phyloP scores from a whole-genome alignment of 1,284 basidiomycete species.

The Ceratobasidium sp. region DNA sequence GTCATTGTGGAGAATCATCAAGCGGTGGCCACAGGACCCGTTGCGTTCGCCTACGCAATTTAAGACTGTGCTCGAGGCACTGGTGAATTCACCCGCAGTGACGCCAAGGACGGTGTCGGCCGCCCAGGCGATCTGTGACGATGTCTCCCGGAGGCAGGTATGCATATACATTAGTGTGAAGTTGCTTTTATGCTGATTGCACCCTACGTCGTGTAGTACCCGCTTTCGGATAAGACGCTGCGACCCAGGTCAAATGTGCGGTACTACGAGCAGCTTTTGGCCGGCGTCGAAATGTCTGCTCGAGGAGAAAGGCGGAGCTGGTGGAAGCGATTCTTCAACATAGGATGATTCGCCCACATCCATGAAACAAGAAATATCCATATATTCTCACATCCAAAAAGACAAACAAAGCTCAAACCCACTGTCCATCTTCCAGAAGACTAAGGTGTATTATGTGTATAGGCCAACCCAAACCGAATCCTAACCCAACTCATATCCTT shows the following conservation, averaged over 20 bases:
- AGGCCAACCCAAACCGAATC: not conserved
- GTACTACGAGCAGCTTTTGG: slow-evolving; percentile 20
- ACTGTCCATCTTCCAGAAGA: slow-evolving; percentile 9
- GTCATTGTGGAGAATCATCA: not conserved
- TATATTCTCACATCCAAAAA: slow-evolving; percentile 29
- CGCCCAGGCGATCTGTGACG: slow-evolving; percentile 23
- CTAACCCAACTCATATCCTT: not conserved
- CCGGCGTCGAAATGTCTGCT: slow-evolving; percentile 10
- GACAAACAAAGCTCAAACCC: not conserved
- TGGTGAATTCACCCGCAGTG: slow-evolving; percentile 12
- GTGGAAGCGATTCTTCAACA: slow-evolving; percentile 30
- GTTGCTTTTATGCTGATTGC: too few relatives aligned
- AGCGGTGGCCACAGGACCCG: slow-evolving; percentile 29
- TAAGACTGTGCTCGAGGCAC: slow-evolving; percentile 14
- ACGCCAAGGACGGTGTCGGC: slow-evolving; percentile 14
- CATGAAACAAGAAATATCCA: not conserved
- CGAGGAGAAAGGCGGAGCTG: slow-evolving; percentile 20
- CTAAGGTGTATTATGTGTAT: slow-evolving; percentile 25
- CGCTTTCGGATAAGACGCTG: slow-evolving; percentile 28
- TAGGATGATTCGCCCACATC: not conserved
- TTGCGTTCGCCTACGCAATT: slow-evolving; percentile 23
- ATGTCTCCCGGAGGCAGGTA: slow-evolving; percentile 22
- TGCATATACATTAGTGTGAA: not conserved
- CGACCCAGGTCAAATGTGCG: slow-evolving; percentile 14
- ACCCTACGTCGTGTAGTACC: slow-evolving; percentile 3